phyloP scores from a whole-genome alignment of 768 basidiomycete genomes.

The Lactifluus echinatus region DNA sequence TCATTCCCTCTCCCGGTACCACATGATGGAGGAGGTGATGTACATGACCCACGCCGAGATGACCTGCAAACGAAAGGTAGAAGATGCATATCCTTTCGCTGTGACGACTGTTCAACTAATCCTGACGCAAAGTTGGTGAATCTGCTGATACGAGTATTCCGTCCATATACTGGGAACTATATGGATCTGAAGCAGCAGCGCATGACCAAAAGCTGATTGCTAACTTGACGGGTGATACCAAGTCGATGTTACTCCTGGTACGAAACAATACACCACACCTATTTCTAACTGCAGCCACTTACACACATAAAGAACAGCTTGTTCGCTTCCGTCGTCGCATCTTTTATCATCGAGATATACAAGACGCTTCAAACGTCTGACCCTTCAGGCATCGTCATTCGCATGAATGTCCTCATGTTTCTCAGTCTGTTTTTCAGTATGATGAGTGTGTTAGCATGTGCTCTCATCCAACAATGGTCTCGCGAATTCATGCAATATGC shows the following conservation, averaged over 20 bases:
- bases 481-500: not conserved
- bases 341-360: slow-evolving; percentile 20
- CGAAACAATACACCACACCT: not conserved
- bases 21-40: no score
- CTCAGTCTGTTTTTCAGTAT: slow-evolving; percentile 12
- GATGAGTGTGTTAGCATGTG: slow-evolving; percentile 8
- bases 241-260: slow-evolving; percentile 19
- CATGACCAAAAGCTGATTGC: slow-evolving; percentile 13
- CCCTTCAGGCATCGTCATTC: not conserved
- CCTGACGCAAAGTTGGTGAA: not conserved
- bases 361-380: not conserved
- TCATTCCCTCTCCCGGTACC: no score
- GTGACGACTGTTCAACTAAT: no score
- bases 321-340: slow-evolving; percentile 18
- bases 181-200: slow-evolving; percentile 8
- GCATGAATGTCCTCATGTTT: slow-evolving; percentile 12
- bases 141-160: slow-evolving; percentile 7
- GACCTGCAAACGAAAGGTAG: no score
- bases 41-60: no score
- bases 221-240: slow-evolving; percentile 12
- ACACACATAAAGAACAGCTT: slow-evolving; percentile 2
- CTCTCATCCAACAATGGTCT: slow-evolving; percentile 17
- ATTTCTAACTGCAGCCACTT: not conserved
- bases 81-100: no score
- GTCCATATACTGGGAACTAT: slow-evolving; percentile 17